These are phyloP conservation scores for Kwoniella heveanensis DNA, from an alignment of 768 basidiomycete species.

Conservation along the genomic window DNA sequence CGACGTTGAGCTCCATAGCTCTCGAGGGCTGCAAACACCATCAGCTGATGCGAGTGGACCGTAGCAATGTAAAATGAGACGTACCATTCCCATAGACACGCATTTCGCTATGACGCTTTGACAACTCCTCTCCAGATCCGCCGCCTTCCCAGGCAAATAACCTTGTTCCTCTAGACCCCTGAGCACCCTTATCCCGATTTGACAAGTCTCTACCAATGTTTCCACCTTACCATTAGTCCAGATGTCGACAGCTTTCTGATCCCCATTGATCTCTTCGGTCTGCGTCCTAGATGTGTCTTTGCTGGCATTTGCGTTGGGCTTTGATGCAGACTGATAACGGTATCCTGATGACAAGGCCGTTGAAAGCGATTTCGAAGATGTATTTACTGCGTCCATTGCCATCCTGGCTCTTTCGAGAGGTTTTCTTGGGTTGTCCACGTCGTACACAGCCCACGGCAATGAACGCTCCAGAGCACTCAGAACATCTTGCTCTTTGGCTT, in stretches of 20 bases:
- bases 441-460: neutral
- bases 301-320: neutral
- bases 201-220: slow-evolving; percentile 13
- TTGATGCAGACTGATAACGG: slow-evolving; percentile 3
- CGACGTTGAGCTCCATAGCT: slow-evolving; percentile 26
- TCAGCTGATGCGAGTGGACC: slow-evolving; percentile 9
- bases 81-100: slow-evolving; percentile 40
- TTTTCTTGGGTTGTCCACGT: neutral
- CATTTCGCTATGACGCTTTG: slow-evolving; percentile 26
- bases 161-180: slow-evolving; percentile 27
- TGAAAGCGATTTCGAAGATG: slow-evolving; percentile 11
- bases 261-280: neutral
- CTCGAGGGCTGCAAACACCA: slow-evolving; percentile 20
- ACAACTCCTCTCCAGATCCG: slow-evolving; percentile 41
- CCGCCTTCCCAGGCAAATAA: slow-evolving; percentile 22
- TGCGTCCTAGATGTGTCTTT: no score
- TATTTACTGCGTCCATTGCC: slow-evolving; percentile 32
- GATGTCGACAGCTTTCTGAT: slow-evolving; percentile 2
- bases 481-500: neutral
- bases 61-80: slow-evolving; percentile 6
- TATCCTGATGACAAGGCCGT: slow-evolving; percentile 30
- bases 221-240: slow-evolving; percentile 34
- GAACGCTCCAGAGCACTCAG: neutral
- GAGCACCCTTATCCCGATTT: slow-evolving; percentile 28
- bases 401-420: slow-evolving; percentile 20